phyloP scores from a whole-genome alignment of 2,329 filamentous ascomycete genomes.

The Cordyceps cateniannulata region DNA sequence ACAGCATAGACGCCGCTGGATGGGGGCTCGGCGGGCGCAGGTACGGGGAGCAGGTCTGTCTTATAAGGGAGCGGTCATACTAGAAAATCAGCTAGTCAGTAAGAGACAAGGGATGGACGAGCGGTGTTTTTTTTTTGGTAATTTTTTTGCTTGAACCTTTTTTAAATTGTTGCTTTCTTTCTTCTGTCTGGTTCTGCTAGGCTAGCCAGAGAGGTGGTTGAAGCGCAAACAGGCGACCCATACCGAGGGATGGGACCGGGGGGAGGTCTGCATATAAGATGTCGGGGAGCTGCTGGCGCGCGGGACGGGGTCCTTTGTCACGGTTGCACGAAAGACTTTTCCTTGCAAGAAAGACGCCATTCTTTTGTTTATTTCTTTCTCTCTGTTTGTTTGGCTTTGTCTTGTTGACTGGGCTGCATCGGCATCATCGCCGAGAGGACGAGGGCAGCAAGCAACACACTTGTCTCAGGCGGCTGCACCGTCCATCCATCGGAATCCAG shows the following conservation, averaged over 20 bases:
- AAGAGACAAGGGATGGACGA: not conserved
- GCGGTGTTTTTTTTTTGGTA: not conserved
- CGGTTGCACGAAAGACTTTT: not conserved
- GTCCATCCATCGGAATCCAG: not conserved
- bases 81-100: not conserved
- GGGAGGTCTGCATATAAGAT: constrained; percentile 1
- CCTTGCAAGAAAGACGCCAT: not conserved
- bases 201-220: not conserved
- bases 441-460: not conserved
- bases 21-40: constrained; percentile 3
- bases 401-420: not conserved
- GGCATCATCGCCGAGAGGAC: not conserved
- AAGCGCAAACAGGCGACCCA: not conserved
- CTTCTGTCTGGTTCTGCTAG: not conserved
- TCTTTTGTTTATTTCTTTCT: not conserved
- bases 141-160: no score
- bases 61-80: not conserved
- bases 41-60: not conserved
- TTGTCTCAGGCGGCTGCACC: not conserved
- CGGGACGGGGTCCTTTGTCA: not conserved
- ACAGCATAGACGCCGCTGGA: constrained; percentile 5
- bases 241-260: not conserved
- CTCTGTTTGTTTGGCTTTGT: not conserved
- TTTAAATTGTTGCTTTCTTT: not conserved
- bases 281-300: not conserved